Percentiles rank a stretch among this genome's conserved stretches.
These are phyloP conservation scores for Anaeromyces robustus DNA, from an alignment of 192 early-diverging fungal genomes.

Conservation along the genomic window DNA sequence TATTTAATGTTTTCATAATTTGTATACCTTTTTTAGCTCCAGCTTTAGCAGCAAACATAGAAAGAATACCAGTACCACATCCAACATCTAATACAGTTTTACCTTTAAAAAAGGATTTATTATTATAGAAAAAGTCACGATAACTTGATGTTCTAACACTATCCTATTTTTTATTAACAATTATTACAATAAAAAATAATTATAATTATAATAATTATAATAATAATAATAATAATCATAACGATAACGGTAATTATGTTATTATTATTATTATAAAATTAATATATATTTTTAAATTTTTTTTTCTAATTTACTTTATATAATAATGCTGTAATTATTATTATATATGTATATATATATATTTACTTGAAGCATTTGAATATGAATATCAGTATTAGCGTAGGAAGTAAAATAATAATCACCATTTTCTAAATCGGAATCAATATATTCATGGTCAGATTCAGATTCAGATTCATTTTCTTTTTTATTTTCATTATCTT, in stretches of 20 bases:
- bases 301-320: not conserved
- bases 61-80: constrained; percentile 80
- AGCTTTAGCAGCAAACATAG: constrained; percentile 79
- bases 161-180: constrained; percentile 37
- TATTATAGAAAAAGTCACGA: constrained; percentile 37
- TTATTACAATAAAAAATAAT: constrained; percentile 45
- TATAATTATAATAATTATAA: not conserved
- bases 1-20: no score
- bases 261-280: no score
- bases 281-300: not conserved
- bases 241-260: no score
- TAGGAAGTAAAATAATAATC: constrained; percentile 48
- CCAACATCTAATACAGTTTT: constrained; percentile 79
- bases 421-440: constrained; percentile 6
- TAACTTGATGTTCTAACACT: not conserved
- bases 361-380: constrained; percentile 61
- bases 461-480: constrained; percentile 7
- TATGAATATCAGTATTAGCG: constrained; percentile 45
- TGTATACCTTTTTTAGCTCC: constrained; percentile 47
- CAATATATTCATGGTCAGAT: constrained; percentile 4
- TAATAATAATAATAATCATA: no score
- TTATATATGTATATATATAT: not conserved
- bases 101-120: constrained; percentile 68
- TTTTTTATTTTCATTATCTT: constrained; percentile 11
- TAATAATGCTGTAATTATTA: no score